Evolutionary conservation across 2,329 filamentous ascomycete species (phyloP), one percentile per base, ranked within the genome.

Genomic region (Purpureocillium takamizusanense): DNA sequence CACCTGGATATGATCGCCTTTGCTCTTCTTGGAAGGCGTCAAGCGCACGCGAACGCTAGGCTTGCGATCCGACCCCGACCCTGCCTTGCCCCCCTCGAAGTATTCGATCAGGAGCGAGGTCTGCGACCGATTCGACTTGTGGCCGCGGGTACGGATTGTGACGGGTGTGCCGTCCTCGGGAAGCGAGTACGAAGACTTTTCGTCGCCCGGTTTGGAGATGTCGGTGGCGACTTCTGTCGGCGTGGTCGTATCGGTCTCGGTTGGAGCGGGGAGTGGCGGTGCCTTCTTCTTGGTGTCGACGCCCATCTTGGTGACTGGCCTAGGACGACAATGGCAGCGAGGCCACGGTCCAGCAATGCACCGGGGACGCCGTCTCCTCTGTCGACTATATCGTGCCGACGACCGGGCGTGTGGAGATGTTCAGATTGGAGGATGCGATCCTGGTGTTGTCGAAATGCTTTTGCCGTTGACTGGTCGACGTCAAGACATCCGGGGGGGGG

Each of bases 51-150:
- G 76, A 38, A 95, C 86, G 57, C 87, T 94, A 11, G 89, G 88
- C 50, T 84, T 81, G 51, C 83, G 81, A 50, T 78, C 74, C 50
- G 70, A 70, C 40, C 74, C 66, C 31, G 63, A 57, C 46, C 69
- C 67, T 41, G 70, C 62, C 39, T 86, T 89, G 46, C 81, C 78
- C 49, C 80, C 85, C 64, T 95, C 89, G 54, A 94, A 95, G 62
- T 94, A 95, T 65, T 95, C 89, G 53, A 95, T 95, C 52, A 95
- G 71, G 48, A 95, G 72, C 40, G 86, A 94, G 29, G 89, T 94
- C 66, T 94, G 88, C 33, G 86, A 94, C 51, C 76, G 65, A 55
- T 67, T 74, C 45, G 68, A 54, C 47, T 64, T 67, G 56, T 76
- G 72, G 51, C 76, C 72, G 43, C 75, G 77, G 33, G 90, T 95